Conservation (phyloP, 441 rosid genomes). For the Cnidoscolus chayamansa region DNA sequence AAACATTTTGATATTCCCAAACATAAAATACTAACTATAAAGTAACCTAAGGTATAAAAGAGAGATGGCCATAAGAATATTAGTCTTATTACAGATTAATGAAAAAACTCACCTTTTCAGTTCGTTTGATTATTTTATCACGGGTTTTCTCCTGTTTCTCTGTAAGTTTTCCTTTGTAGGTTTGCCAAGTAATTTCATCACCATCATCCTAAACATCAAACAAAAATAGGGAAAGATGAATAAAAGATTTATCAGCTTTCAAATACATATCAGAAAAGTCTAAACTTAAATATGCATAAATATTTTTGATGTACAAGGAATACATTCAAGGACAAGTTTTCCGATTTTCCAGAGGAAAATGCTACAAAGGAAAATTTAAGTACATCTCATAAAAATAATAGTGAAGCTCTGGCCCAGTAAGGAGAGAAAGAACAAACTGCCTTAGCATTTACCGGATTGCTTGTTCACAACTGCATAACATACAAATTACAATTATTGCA, state of each 20-base stretch:
- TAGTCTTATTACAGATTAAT: neutral
- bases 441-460: neutral
- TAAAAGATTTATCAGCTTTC: slow-evolving; percentile 3
- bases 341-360: neutral
- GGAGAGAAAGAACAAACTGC: neutral
- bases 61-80: neutral
- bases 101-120: slow-evolving; percentile 63
- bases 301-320: neutral
- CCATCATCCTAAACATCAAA: slow-evolving; percentile 57
- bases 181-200: slow-evolving; percentile 96
- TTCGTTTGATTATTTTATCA: slow-evolving; percentile 77
- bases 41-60: neutral
- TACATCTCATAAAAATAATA: neutral
- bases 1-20: neutral
- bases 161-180: slow-evolving; percentile 86
- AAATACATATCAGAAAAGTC: slow-evolving; percentile 15
- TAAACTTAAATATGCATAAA: neutral
- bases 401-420: neutral
- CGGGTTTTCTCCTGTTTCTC: slow-evolving; percentile 96
- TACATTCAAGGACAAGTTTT: neutral
- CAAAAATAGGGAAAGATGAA: slow-evolving; percentile 1
- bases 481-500: neutral
- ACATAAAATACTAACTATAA: neutral
- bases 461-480: neutral
- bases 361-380: neutral